Evolutionary conservation across 768 basidiomycete species (phyloP).

Genomic region (Coprinopsis strossmayeri): DNA sequence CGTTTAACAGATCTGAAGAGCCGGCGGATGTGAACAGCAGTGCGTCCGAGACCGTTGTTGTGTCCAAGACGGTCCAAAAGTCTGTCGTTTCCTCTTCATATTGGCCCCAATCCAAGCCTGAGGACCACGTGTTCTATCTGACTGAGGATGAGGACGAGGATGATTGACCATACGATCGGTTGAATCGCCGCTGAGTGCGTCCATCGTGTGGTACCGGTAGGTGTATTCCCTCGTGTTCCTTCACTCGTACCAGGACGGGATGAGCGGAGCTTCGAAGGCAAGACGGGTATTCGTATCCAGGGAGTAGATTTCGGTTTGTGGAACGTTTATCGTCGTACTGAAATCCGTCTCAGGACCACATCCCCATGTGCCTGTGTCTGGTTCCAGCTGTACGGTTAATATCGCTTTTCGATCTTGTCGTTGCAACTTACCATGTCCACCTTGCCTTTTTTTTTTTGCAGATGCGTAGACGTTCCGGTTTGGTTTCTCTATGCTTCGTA

Average conservation of each 20-base stretch:
- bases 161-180: slow-evolving; percentile 3
- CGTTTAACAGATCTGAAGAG: not conserved
- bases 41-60: too few species aligned
- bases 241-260: not conserved
- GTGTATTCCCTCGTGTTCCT: slow-evolving; percentile 3
- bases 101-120: not conserved
- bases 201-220: too few species aligned
- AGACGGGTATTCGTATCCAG: not conserved
- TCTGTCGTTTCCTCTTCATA: not conserved
- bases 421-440: not conserved
- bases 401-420: not conserved
- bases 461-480: not conserved
- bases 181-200: not conserved
- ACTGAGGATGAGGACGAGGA: slow-evolving; percentile 20
- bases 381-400: not conserved
- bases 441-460: not conserved
- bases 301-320: not conserved
- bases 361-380: not conserved
- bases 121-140: slow-evolving; percentile 6
- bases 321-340: not conserved
- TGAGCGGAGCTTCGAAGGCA: not conserved
- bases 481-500: too few species aligned
- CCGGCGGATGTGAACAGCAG: too few species aligned
- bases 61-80: too few species aligned
- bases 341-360: not conserved